These are phyloP conservation scores for Paramecium pentaurelia DNA, from an alignment of 73 alveolate genomes.

Conservation along the genomic window DNA sequence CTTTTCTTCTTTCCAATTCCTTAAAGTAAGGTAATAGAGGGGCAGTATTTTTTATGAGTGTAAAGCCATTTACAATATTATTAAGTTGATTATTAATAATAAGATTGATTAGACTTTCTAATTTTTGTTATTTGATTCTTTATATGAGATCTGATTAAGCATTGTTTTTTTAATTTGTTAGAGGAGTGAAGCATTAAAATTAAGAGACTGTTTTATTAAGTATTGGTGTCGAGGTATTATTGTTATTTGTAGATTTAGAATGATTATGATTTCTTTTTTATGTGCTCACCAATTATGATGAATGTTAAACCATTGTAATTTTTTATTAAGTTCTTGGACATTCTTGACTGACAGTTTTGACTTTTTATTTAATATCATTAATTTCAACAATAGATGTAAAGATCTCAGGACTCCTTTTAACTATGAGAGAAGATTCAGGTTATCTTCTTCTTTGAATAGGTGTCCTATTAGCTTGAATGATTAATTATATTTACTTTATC, in stretches of 20 bases:
- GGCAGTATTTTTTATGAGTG: background rate
- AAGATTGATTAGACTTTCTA: background rate
- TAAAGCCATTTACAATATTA: background rate
- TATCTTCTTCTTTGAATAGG: background rate
- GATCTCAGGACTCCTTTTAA: background rate
- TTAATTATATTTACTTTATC: background rate
- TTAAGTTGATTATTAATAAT: background rate
- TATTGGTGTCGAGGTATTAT: conserved; percentile 22
- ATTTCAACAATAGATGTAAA: background rate
- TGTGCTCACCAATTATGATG: background rate
- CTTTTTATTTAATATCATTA: background rate
- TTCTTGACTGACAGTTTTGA: background rate
- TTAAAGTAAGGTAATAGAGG: background rate
- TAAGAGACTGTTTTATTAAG: background rate
- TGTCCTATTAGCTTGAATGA: background rate
- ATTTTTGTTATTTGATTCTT: background rate
- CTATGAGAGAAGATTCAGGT: background rate
- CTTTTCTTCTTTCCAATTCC: background rate
- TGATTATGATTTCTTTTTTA: background rate
- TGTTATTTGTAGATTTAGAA: background rate
- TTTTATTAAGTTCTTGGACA: background rate
- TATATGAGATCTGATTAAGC: background rate
- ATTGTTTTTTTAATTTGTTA: background rate
- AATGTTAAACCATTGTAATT: background rate
- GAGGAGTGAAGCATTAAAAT: background rate